Evolutionary conservation across 176 grass and related monocot genomes (phyloP).

Genomic region (Carex scoparia): DNA sequence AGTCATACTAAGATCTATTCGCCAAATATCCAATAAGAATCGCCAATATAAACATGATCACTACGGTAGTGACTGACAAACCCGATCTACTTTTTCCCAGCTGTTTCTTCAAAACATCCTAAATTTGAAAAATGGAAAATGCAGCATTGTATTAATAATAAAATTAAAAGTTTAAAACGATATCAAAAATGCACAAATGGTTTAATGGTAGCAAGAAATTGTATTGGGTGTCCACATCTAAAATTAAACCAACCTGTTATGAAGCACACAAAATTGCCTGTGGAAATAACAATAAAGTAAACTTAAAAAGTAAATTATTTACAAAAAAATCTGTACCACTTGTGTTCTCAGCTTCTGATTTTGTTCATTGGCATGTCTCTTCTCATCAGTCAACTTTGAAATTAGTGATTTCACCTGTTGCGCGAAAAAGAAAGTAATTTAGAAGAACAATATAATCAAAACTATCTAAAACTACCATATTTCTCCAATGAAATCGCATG

Average conservation of each 20-base stretch:
- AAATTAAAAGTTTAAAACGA: neutral
- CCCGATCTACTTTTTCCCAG: constrained; percentile 34
- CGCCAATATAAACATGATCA: constrained; percentile 38
- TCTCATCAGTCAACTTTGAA: constrained; percentile 39
- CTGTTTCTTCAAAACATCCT: constrained; percentile 37
- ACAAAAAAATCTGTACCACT: constrained; percentile 40
- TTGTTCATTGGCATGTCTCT: constrained; percentile 45
- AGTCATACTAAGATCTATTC: constrained; percentile 16
- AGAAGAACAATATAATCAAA: neutral
- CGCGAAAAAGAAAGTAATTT: constrained; percentile 14
- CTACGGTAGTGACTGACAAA: constrained; percentile 42
- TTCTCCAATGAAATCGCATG: neutral
- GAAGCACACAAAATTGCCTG: neutral
- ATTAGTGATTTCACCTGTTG: constrained; percentile 39
- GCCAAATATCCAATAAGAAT: constrained; percentile 46
- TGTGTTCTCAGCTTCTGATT: constrained; percentile 62
- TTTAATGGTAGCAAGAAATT: neutral
- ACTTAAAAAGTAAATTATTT: constrained; percentile 6
- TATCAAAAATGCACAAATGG: neutral
- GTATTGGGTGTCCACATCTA: too few species aligned
- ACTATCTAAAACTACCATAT: neutral
- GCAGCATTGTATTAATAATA: neutral
- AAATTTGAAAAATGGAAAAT: constrained; percentile 10
- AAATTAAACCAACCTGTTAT: neutral
- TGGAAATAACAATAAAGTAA: neutral